Evolutionary conservation across 2,329 filamentous ascomycete genomes (phyloP).

Genomic region (Neopestalotiopsis sp.): DNA sequence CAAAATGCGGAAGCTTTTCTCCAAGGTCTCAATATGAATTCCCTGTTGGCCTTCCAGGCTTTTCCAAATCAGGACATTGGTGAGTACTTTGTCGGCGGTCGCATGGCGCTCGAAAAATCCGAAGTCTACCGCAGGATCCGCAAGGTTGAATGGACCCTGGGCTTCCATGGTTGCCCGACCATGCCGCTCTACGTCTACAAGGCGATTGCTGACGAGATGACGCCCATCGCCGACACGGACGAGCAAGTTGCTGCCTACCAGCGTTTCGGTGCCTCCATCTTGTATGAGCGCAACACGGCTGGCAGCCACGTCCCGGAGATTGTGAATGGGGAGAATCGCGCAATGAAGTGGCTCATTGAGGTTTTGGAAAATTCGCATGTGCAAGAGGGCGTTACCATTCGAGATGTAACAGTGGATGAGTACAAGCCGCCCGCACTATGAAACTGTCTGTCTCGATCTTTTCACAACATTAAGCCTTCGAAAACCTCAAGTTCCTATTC

Average conservation of each 20-base stretch:
- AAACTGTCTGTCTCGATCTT: background rate
- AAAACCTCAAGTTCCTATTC: background rate
- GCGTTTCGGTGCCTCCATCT: background rate
- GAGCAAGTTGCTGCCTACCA: background rate
- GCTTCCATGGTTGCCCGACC: conserved; percentile 43
- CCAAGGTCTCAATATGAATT: background rate
- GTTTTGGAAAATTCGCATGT: background rate
- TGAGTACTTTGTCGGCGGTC: conserved; percentile 3
- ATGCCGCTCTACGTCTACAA: conserved; percentile 58
- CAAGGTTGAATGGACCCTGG: conserved; percentile 31
- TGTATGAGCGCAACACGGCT: background rate
- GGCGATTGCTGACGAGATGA: conserved; percentile 34
- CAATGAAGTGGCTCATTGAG: background rate
- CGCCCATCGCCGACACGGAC: background rate
- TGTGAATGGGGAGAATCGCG: background rate
- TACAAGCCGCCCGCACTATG: background rate
- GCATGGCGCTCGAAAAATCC: background rate
- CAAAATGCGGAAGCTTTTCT: background rate
- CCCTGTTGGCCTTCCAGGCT: background rate
- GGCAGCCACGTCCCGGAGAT: conserved; percentile 19
- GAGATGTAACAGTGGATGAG: background rate
- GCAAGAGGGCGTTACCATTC: background rate
- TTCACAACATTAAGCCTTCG: no score
- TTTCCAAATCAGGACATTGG: background rate
- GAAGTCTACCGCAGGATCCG: conserved; percentile 28